These are phyloP conservation scores for Candida alai DNA, from an alignment of 805 yeast species.

Conservation along the genomic window DNA sequence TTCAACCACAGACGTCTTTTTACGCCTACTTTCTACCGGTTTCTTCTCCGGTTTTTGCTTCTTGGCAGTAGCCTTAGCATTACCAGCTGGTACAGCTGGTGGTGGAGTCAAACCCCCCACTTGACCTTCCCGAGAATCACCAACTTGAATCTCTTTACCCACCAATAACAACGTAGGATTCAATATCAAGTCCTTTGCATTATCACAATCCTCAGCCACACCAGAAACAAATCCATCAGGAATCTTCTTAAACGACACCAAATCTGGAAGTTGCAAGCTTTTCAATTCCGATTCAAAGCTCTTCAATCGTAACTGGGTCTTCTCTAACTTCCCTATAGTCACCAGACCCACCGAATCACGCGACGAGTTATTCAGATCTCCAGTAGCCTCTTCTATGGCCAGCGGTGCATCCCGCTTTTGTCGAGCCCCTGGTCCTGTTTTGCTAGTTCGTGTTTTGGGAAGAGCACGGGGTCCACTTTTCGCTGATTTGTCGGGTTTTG, in stretches of 20 bases:
- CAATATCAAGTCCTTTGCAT: conserved; percentile 3
- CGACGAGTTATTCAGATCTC: no score
- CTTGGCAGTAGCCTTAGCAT: no score
- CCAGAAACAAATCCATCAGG: conserved; percentile 2
- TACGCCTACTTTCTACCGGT: no score
- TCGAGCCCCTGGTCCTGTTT: not conserved
- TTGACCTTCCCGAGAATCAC: no score
- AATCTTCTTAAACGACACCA: conserved; percentile 2
- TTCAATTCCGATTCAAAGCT: conserved; percentile 17
- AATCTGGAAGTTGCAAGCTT: conserved; percentile 4
- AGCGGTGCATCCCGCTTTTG: not conserved
- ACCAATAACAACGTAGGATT: conserved; percentile 4
- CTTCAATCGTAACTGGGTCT: conserved; percentile 19
- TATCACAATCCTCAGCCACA: conserved; percentile 3
- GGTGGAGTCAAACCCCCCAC: no score
- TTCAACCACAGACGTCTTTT: no score
- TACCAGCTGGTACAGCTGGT: no score
- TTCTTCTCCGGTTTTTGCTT: no score
- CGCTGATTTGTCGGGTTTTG: no score
- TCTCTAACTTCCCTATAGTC: conserved; percentile 14
- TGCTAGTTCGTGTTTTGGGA: not conserved
- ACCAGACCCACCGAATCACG: no score
- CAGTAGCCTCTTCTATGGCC: no score
- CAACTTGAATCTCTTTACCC: no score
- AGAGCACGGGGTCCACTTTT: not conserved